Evolutionary conservation across 208 protist species (phyloP), one percentile per base, ranked within the genome.

Genomic region (Porcisia deanei): DNA sequence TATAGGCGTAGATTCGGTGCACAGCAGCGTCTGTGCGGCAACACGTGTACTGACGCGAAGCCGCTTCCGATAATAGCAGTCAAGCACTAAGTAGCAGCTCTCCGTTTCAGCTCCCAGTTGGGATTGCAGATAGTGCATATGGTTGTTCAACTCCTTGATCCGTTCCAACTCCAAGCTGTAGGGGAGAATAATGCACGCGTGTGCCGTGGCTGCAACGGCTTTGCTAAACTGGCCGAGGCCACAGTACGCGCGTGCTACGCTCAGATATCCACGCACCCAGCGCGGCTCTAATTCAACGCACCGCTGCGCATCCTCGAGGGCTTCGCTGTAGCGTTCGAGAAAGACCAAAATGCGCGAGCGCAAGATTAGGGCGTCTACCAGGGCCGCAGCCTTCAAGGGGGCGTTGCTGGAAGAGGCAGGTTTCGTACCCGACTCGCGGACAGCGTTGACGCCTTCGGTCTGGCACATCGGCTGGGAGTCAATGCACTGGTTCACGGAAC

Each of bases 341-440:
- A 96, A 96, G 52, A 96, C 54, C 59, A 81, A 87, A 41, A 88
- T 68, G 25, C 85, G 81, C n/a, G 89, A 94, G n/a, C 89, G 89
- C 65, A 94, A 64, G 45, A 86, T 66, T 14, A 85, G 85, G 34
- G 82, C 71, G 69, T 95, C 91, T 10, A 87, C 81, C 0, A 76
- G 59, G 43, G 65, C 20, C 20, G 43, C 54, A 20, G 54, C 10
- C 70, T 71, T 43, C n/a, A 41, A 3, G 16, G 52, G 14, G 30
- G 71, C 14, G 39, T 45, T 18, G n/a, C n/a, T 34, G 71, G n/a
- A 43, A 18, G 43, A 66, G 34, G 58, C 4, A 3, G 65, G 71
- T 25, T 0, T 59, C 1, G 22, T 25, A 7, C 12, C n/a, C 3
- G 41, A 0, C 22, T 53, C 43, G 4, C 12, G 7, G n/a, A 12